These are phyloP conservation scores for Xylaria telfairii DNA, from an alignment of 495 filamentous ascomycete species.

Conservation along the genomic window DNA sequence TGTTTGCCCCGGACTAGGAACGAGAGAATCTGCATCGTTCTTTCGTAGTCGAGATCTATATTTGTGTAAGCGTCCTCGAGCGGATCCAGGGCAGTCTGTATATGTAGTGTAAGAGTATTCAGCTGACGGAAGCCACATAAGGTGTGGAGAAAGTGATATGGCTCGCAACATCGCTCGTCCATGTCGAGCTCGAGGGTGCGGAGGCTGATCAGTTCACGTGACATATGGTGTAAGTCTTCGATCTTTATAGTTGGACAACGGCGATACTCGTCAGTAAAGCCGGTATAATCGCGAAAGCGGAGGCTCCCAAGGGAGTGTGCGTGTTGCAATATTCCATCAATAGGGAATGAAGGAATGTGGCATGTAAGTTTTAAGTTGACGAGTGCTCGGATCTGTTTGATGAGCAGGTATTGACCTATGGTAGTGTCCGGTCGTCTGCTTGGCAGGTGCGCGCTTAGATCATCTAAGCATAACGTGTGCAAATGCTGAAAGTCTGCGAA, in stretches of 20 bases:
- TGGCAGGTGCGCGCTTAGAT: constrained; percentile 32
- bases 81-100: constrained; percentile 35
- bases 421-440: constrained; percentile 32
- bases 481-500: constrained; percentile 31
- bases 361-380: constrained; percentile 31
- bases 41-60: constrained; percentile 25
- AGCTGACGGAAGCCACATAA: constrained; percentile 32
- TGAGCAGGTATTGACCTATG: constrained; percentile 27
- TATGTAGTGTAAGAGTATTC: constrained; percentile 33
- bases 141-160: constrained; percentile 24
- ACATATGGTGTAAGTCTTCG: constrained; percentile 29
- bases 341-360: constrained; percentile 30
- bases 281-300: constrained; percentile 37
- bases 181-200: constrained; percentile 37
- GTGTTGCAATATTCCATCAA: constrained; percentile 33
- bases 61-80: neutral
- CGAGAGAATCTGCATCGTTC: constrained; percentile 16
- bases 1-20: constrained; percentile 23
- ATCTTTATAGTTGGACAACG: constrained; percentile 33
- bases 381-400: constrained; percentile 34
- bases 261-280: constrained; percentile 34
- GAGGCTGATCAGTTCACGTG: constrained; percentile 25
- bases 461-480: constrained; percentile 34
- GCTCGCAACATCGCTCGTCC: constrained; percentile 27
- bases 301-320: constrained; percentile 30